Conservation (phyloP, 441 rosid genomes). For the Arabidopsis lyrata region DNA sequence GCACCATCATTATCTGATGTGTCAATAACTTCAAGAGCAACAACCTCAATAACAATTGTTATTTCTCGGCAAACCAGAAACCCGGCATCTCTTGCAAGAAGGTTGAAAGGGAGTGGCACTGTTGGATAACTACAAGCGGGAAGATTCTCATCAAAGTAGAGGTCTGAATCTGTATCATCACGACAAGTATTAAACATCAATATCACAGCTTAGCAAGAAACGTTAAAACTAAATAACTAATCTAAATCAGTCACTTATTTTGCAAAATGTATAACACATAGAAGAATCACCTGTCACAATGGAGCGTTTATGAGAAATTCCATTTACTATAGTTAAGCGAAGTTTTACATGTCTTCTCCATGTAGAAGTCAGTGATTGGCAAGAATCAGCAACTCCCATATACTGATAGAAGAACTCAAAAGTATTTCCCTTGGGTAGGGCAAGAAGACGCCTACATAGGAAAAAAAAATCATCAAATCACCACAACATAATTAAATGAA, state of each 20-base stretch:
- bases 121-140: background rate
- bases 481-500: background rate
- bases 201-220: no score
- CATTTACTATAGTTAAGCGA: background rate
- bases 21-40: background rate
- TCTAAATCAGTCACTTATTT: background rate
- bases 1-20: background rate
- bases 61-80: background rate
- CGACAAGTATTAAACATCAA: background rate
- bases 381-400: background rate
- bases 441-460: background rate
- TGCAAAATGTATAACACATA: background rate
- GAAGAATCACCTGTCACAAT: background rate
- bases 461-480: background rate
- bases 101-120: background rate
- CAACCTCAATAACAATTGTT: background rate
- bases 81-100: background rate
- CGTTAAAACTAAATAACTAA: background rate
- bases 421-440: background rate
- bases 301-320: background rate
- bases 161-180: background rate
- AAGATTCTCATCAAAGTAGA: background rate
- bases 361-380: background rate
- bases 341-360: constrained; percentile 10
- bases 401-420: background rate